Evolutionary conservation across 1,284 basidiomycete genomes (phyloP).

Genomic region (Ustilago sp.): DNA sequence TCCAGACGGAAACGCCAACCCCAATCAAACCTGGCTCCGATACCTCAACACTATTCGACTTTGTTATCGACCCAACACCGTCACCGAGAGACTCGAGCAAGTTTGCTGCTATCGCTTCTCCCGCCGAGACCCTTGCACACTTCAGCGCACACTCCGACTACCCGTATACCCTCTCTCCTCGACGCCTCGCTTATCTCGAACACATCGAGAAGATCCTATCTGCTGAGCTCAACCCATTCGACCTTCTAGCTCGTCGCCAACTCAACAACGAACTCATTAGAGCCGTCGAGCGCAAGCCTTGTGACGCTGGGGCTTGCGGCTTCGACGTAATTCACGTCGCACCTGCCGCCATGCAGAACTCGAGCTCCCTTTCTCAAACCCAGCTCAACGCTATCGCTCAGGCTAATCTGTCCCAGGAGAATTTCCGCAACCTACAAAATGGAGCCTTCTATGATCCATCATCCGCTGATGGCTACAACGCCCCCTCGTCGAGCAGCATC

Average conservation of each 20-base stretch:
- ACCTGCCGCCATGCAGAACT: constrained; percentile 34
- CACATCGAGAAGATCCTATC: constrained; percentile 44
- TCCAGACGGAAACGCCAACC: constrained; percentile 23
- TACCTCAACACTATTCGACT: constrained; percentile 39
- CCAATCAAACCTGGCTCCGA: constrained; percentile 46
- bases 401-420: constrained; percentile 3
- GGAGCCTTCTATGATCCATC: constrained; percentile 48
- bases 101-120: constrained; percentile 21
- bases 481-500: constrained; percentile 31
- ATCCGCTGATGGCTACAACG: constrained; percentile 52
- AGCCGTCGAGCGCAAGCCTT: constrained; percentile 9
- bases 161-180: constrained; percentile 11
- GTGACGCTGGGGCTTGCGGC: constrained; percentile 11
- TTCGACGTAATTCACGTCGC: constrained; percentile 13
- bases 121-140: constrained; percentile 30
- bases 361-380: constrained; percentile 3
- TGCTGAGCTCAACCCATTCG: constrained; percentile 37
- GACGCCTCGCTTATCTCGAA: constrained; percentile 29
- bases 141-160: not conserved
- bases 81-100: constrained; percentile 13
- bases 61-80: constrained; percentile 18
- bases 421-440: constrained; percentile 6
- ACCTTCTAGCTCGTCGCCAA: constrained; percentile 29
- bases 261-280: constrained; percentile 2
- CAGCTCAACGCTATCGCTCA: constrained; percentile 11